Percentiles rank a stretch among this genome's conserved stretches.
Conservation (phyloP, 2,329 filamentous ascomycete species). For the Zymoseptoria passerinii region DNA sequence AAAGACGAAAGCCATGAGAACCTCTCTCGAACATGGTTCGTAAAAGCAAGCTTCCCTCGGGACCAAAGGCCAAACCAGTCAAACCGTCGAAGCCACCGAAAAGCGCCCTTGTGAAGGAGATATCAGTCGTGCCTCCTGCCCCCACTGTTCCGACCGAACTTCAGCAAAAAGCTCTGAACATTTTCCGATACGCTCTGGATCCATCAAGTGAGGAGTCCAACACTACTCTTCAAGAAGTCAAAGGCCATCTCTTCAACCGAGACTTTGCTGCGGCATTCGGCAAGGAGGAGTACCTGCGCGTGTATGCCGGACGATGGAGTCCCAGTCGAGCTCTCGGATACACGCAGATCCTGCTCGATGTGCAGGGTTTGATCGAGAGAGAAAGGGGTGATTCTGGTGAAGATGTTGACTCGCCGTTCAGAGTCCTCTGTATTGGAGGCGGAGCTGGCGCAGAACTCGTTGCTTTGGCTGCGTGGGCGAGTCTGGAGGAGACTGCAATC, state of each 20-base stretch:
- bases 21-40: background rate
- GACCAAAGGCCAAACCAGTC: background rate
- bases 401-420: conserved; percentile 11
- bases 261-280: conserved; percentile 79
- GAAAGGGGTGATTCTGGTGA: background rate
- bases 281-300: conserved; percentile 59
- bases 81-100: background rate
- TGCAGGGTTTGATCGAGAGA: conserved; percentile 17
- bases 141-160: conserved; percentile 24
- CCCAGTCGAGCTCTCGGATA: conserved; percentile 79
- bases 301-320: conserved; percentile 87
- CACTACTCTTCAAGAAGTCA: conserved; percentile 66
- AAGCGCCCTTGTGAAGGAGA: background rate
- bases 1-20: background rate
- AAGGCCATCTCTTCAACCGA: conserved; percentile 74
- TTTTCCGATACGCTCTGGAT: conserved; percentile 57
- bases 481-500: background rate
- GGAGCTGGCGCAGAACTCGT: conserved; percentile 61
- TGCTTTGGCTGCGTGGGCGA: conserved; percentile 49
- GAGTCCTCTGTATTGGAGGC: conserved; percentile 53
- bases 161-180: conserved; percentile 63
- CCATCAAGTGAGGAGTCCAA: conserved; percentile 10
- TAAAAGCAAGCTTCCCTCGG: background rate
- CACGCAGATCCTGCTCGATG: conserved; percentile 46
- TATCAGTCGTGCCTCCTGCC: background rate